Evolutionary conservation across 306 rosid species (phyloP), one percentile per base, ranked within the genome.

Genomic region (Astragalus membranaceus): DNA sequence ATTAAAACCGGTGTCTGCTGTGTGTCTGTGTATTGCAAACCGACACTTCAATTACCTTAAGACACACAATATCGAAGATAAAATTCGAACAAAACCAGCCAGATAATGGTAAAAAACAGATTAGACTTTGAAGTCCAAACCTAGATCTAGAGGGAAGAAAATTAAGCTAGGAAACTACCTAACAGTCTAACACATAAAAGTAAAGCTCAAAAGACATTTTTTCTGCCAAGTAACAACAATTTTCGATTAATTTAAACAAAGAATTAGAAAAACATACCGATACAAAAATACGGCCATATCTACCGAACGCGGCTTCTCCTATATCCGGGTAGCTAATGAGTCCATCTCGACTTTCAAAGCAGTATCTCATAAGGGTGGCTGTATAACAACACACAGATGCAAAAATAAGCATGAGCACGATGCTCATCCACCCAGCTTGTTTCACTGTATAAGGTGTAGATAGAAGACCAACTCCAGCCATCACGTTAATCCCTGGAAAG

Each of bases 221-320:
- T 39, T 37, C 10, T 39, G 43, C 49, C 55, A 11, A 43, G 37
- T 51, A 73, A 47, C 47, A 61, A 30, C 14, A 26, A 64, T 52
- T 64, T 63, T 76, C 13, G 52, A 59, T 36, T 67, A 57, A n/a
- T 4, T 60, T 55, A 79, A 44, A 10, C 12, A 33, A 52, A 17
- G 30, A 80, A 56, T 58, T 12, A 58, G 64, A 39, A 15, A 47
- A 76, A 84, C 94, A 87, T 86, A 92, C 97, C 6, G 96, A 87
- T 37, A 84, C 71, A 54, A 75, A 8, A 64, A 92, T 73, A 55
- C 88, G 96, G 41, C 96, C 96, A 71, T 67, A 82, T 87, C 51
- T 85, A 67, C 96, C 97, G 42, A 83, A 91, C 15, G 97, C 97
- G 73, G 96, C 96, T 81, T 88, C 93, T 69, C 97, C 96, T 64